Evolutionary conservation across 2,329 filamentous ascomycete species (phyloP).

Genomic region (Trichocomaceae sp.): DNA sequence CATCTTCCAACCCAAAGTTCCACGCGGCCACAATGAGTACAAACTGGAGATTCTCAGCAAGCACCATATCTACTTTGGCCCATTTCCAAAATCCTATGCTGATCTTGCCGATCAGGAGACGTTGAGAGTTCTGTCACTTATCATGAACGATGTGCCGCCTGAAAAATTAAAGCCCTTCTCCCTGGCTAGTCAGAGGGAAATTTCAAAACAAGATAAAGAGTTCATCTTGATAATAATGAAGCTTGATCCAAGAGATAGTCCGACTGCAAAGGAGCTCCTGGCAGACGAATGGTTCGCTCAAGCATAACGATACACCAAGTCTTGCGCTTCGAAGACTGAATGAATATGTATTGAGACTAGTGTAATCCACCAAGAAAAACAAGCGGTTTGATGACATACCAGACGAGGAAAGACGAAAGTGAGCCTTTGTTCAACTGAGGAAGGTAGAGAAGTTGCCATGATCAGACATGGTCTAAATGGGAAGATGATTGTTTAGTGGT

Average conservation of each 20-base stretch:
- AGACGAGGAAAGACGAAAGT: too few species aligned
- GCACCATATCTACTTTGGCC: constrained; percentile 17
- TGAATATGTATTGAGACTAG: too few species aligned
- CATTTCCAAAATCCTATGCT: constrained; percentile 21
- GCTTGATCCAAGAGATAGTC: constrained; percentile 38
- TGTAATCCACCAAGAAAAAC: too few species aligned
- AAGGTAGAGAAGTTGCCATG: too few species aligned
- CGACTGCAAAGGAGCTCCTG: constrained; percentile 33
- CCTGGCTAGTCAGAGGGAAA: constrained; percentile 20
- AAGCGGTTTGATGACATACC: too few species aligned
- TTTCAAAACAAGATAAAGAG: constrained; percentile 18
- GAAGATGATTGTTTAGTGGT: too few species aligned
- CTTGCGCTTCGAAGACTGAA: too few species aligned
- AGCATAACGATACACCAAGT: neutral
- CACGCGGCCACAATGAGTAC: constrained; percentile 17
- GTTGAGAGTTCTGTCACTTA: constrained; percentile 4
- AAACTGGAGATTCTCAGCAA: constrained; percentile 17
- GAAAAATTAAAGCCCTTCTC: constrained; percentile 23
- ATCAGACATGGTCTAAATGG: too few species aligned
- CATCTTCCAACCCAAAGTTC: constrained; percentile 16
- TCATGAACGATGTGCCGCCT: constrained; percentile 16
- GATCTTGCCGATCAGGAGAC: constrained; percentile 15
- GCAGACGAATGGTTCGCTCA: constrained; percentile 33
- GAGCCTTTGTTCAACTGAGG: too few species aligned
- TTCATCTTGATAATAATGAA: constrained; percentile 39